A percentile compares a stretch with the other conserved stretches of the same genome.
These are phyloP conservation scores for Xerophyta viscosa DNA, from an alignment of 106 monocot species.

Conservation along the genomic window DNA sequence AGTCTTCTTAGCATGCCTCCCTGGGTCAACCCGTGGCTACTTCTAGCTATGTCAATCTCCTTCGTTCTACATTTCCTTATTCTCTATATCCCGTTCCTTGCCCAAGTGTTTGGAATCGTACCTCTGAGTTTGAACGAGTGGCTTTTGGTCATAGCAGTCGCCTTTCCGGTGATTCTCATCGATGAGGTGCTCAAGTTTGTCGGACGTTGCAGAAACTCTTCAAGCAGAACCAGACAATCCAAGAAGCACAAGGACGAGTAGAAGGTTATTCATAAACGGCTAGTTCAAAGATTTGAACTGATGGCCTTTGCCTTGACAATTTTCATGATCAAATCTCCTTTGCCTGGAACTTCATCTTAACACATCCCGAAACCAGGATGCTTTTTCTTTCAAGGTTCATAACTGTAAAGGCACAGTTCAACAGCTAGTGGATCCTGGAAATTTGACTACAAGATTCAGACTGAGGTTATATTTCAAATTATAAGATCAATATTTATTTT, in stretches of 20 bases:
- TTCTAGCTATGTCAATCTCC: slow-evolving; percentile 74
- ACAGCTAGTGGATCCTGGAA: no score
- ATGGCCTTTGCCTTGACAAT: no score
- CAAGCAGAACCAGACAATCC: slow-evolving; percentile 5
- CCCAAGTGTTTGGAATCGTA: slow-evolving; percentile 73
- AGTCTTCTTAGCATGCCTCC: slow-evolving; percentile 76
- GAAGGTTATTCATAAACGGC: no score
- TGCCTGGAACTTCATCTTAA: no score
- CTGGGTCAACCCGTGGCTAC: slow-evolving; percentile 86
- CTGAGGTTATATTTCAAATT: no score
- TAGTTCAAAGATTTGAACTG: no score
- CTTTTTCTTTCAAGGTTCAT: no score
- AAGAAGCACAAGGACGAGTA: slow-evolving; percentile 50
- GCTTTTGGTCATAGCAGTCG: slow-evolving; percentile 71
- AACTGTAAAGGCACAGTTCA: no score
- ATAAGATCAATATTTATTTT: no score
- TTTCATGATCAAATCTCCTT: no score
- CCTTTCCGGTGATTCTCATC: slow-evolving; percentile 72
- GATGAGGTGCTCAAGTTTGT: slow-evolving; percentile 82
- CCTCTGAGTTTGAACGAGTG: slow-evolving; percentile 80
- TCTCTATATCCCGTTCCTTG: slow-evolving; percentile 78
- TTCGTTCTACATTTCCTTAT: slow-evolving; percentile 79
- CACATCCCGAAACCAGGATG: no score
- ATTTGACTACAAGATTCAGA: no score
- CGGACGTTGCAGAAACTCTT: slow-evolving; percentile 40